Percentiles rank a stretch among this genome's conserved stretches.
Conservation (phyloP, 208 protist genomes). For the Lotmaria passim region DNA sequence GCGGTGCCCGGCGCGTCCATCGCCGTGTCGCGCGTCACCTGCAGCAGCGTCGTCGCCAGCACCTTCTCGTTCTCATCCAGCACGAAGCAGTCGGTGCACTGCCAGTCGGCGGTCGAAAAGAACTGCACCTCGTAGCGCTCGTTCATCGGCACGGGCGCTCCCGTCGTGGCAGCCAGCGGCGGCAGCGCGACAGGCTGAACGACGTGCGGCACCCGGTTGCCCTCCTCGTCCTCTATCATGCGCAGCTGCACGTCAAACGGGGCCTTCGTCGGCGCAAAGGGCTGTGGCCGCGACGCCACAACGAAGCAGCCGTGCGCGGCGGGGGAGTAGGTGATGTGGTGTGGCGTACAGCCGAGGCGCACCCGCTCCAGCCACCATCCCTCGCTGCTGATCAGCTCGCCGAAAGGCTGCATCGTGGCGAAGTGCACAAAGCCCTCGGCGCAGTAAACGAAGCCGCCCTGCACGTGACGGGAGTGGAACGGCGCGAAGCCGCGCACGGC, state of each 20-base stretch:
- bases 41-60: conserved; percentile 56
- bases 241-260: conserved; percentile 86
- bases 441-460: conserved; percentile 80
- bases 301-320: conserved; percentile 75
- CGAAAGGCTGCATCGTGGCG: conserved; percentile 68
- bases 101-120: conserved; percentile 58
- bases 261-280: conserved; percentile 69
- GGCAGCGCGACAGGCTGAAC: conserved; percentile 50
- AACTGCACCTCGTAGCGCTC: conserved; percentile 74
- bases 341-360: conserved; percentile 78
- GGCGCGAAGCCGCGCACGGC: conserved; percentile 79
- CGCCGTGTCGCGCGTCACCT: conserved; percentile 58
- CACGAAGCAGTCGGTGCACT: conserved; percentile 39
- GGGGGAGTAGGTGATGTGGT: conserved; percentile 77
- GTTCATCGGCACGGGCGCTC: conserved; percentile 70
- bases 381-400: conserved; percentile 39
- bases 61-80: conserved; percentile 90
- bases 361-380: conserved; percentile 78
- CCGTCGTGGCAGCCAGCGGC: conserved; percentile 42
- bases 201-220: conserved; percentile 44
- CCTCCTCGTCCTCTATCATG: conserved; percentile 60
- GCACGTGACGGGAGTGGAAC: conserved; percentile 59
- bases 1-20: conserved; percentile 33
- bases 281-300: conserved; percentile 61
- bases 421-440: conserved; percentile 83